These are phyloP conservation scores for Leccinum ponderosum DNA, from an alignment of 1,284 basidiomycete species.

Conservation along the genomic window DNA sequence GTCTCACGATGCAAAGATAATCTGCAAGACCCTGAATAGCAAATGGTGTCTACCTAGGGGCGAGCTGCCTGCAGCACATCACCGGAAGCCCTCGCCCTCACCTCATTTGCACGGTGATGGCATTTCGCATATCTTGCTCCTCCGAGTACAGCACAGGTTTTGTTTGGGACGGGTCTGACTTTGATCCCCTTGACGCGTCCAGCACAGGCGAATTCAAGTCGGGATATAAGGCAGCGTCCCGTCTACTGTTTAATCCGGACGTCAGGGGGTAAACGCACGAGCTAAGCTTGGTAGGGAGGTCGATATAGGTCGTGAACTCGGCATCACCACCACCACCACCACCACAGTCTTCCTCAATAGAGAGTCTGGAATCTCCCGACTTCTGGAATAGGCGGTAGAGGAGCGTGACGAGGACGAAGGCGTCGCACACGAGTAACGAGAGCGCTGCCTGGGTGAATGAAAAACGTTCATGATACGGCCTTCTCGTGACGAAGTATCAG, in stretches of 20 bases:
- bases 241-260: not conserved
- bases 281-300: constrained; percentile 16
- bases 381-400: constrained; percentile 14
- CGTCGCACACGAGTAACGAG: constrained; percentile 22
- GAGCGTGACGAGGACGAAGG: constrained; percentile 19
- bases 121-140: not conserved
- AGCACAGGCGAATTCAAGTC: not conserved
- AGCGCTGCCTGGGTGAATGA: constrained; percentile 17
- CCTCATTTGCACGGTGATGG: not conserved
- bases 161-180: not conserved
- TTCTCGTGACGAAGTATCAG: not conserved
- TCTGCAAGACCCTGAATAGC: not conserved
- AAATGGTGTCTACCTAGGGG: not conserved
- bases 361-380: not conserved
- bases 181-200: not conserved
- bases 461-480: not conserved
- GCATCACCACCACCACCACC: not conserved
- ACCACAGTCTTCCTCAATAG: not conserved
- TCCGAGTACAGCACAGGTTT: no score
- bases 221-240: not conserved
- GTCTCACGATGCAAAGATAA: not conserved
- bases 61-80: not conserved
- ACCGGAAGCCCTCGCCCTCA: not conserved
- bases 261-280: not conserved
- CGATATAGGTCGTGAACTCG: constrained; percentile 21